phyloP scores from a whole-genome alignment of 1,139 yeast species.

The Nakaseomyces kungkrabaensis region DNA sequence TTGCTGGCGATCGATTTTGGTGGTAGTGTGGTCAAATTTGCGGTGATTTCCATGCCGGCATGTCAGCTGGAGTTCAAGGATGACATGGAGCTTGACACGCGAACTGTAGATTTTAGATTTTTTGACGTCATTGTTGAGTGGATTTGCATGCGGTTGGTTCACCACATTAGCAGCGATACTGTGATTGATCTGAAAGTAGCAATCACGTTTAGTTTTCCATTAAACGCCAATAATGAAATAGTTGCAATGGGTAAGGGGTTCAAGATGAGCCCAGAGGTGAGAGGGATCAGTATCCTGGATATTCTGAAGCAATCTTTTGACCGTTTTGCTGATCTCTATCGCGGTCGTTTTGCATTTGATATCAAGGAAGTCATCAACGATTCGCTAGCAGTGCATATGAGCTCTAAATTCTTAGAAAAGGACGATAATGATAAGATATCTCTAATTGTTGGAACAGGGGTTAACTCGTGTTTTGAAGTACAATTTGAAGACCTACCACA shows the following conservation, averaged over 20 bases:
- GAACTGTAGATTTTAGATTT: slow-evolving; percentile 20
- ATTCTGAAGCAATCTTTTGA: slow-evolving; percentile 16
- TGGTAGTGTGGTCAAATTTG: slow-evolving; percentile 22
- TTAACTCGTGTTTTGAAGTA: slow-evolving; percentile 28
- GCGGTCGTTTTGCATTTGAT: slow-evolving; percentile 5
- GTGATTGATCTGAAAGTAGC: slow-evolving; percentile 15
- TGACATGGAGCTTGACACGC: slow-evolving; percentile 11
- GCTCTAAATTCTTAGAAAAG: slow-evolving; percentile 13
- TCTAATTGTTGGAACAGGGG: slow-evolving; percentile 31
- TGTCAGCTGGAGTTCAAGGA: slow-evolving; percentile 11
- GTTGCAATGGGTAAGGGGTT: slow-evolving; percentile 32
- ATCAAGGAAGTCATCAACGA: slow-evolving; percentile 28
- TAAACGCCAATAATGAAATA: slow-evolving; percentile 21
- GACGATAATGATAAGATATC: slow-evolving; percentile 15
- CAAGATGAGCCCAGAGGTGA: slow-evolving; percentile 16
- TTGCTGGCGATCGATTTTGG: slow-evolving; percentile 24
- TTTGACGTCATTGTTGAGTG: slow-evolving; percentile 19
- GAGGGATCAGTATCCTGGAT: slow-evolving; percentile 10
- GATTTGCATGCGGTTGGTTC: slow-evolving; percentile 8
- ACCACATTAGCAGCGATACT: background rate
- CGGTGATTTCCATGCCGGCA: slow-evolving; percentile 12
- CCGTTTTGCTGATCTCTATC: slow-evolving; percentile 3
- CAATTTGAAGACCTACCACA: slow-evolving; percentile 13
- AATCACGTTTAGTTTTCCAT: slow-evolving; percentile 31
- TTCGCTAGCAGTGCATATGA: slow-evolving; percentile 28